Percentiles rank a stretch among this genome's conserved stretches.
These are phyloP conservation scores for Penicillium verhagenii DNA, from an alignment of 495 filamentous ascomycete species.

Conservation along the genomic window DNA sequence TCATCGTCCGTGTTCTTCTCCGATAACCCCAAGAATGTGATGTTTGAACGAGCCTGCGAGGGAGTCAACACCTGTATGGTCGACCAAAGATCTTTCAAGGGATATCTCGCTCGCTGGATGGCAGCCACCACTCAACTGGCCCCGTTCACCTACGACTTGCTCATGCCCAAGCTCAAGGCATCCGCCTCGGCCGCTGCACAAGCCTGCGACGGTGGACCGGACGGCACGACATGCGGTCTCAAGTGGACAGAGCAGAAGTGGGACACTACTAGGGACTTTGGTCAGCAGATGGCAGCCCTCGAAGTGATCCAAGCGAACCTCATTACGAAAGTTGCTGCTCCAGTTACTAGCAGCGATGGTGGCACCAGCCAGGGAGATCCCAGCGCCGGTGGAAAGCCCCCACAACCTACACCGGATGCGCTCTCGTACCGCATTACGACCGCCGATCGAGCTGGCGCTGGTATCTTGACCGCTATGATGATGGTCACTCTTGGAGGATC, in stretches of 20 bases:
- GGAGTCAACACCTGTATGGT: conserved; percentile 59
- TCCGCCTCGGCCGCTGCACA: conserved; percentile 68
- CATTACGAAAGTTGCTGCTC: conserved; percentile 43
- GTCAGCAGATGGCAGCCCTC: conserved; percentile 72
- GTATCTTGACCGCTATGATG: conserved; percentile 36
- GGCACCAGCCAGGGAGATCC: conserved; percentile 76
- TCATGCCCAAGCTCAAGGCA: conserved; percentile 64
- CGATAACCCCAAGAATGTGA: conserved; percentile 46
- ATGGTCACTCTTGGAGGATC: conserved; percentile 28
- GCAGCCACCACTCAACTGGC: conserved; percentile 67
- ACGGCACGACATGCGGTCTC: conserved; percentile 59
- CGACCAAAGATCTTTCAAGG: conserved; percentile 84
- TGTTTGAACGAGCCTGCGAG: conserved; percentile 68
- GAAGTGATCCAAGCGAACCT: conserved; percentile 65
- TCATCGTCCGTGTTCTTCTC: conserved; percentile 54
- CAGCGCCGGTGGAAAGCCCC: conserved; percentile 50
- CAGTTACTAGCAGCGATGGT: conserved; percentile 64
- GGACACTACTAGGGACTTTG: conserved; percentile 59
- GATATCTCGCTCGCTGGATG: conserved; percentile 81
- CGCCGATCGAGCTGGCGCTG: conserved; percentile 59
- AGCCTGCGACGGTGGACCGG: conserved; percentile 62
- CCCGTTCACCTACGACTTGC: conserved; percentile 58
- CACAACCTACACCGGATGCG: conserved; percentile 8
- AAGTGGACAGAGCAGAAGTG: conserved; percentile 56
- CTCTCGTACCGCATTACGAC: conserved; percentile 37